Evolutionary conservation across 345 rosid genomes (phyloP).

Genomic region (Eucalyptus globulus): DNA sequence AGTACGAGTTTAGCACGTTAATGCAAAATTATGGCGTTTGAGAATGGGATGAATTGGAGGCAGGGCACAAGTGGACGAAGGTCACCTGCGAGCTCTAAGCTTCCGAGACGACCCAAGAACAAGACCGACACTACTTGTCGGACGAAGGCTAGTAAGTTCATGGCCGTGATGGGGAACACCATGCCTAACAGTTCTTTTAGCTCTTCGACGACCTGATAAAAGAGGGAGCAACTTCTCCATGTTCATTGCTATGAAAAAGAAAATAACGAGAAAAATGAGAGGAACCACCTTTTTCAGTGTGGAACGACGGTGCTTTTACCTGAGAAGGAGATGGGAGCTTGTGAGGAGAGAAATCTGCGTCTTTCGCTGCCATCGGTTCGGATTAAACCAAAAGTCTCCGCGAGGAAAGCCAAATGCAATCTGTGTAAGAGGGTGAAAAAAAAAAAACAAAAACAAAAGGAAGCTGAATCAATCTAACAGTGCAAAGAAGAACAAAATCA

Average conservation of each 20-base stretch:
- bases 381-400: neutral
- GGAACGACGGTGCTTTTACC: constrained; percentile 7
- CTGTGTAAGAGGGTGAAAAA: neutral
- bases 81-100: constrained; percentile 58
- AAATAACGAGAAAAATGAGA: neutral
- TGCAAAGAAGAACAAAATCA: neutral
- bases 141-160: constrained; percentile 73
- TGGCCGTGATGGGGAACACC: constrained; percentile 86
- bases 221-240: neutral
- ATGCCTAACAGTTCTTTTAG: constrained; percentile 76
- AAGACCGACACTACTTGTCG: constrained; percentile 79
- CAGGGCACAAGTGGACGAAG: neutral
- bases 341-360: constrained; percentile 28
- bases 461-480: neutral
- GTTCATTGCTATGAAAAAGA: neutral
- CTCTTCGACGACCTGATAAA: constrained; percentile 59
- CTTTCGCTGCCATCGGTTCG: constrained; percentile 39
- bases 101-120: constrained; percentile 85
- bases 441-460: neutral
- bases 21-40: neutral
- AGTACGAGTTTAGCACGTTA: neutral
- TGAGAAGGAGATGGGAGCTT: constrained; percentile 36
- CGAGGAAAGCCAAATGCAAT: neutral
- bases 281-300: neutral
- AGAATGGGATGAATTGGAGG: neutral